phyloP scores from a whole-genome alignment of 2,329 filamentous ascomycete genomes.

The Capronia epimyces region DNA sequence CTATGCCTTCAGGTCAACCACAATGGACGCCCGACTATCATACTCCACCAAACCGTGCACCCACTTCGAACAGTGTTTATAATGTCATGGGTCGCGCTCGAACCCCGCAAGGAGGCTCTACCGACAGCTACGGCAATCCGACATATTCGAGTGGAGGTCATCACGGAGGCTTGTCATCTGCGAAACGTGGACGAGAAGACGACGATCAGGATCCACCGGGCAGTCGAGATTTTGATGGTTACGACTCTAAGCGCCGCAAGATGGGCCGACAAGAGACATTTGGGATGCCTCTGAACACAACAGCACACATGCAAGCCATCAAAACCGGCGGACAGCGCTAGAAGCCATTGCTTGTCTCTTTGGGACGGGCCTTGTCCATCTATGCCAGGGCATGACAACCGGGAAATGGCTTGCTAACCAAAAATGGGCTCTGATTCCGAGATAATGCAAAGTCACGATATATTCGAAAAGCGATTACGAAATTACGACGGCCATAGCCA shows the following conservation, averaged over 20 bases:
- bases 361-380: constrained; percentile 8
- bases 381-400: constrained; percentile 12
- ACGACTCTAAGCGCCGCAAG: constrained; percentile 71
- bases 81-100: constrained; percentile 82
- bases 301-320: constrained; percentile 40
- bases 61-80: constrained; percentile 74
- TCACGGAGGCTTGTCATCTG: constrained; percentile 57
- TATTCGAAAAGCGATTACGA: constrained; percentile 28
- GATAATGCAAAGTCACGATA: constrained; percentile 21
- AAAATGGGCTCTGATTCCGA: constrained; percentile 12
- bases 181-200: constrained; percentile 60
- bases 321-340: constrained; percentile 36
- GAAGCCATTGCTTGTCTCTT: constrained; percentile 8
- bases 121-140: constrained; percentile 66
- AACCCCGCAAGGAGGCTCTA: constrained; percentile 61
- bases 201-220: constrained; percentile 62
- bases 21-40: constrained; percentile 70
- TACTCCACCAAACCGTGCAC: constrained; percentile 64
- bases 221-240: constrained; percentile 53
- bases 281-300: constrained; percentile 41
- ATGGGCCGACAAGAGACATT: constrained; percentile 56
- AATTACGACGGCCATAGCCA: constrained; percentile 24
- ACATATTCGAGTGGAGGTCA: constrained; percentile 63
- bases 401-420: constrained; percentile 15
- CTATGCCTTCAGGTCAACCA: constrained; percentile 62